Evolutionary conservation across 2,329 filamentous ascomycete genomes (phyloP).

Genomic region (Ophiostoma piceae): DNA sequence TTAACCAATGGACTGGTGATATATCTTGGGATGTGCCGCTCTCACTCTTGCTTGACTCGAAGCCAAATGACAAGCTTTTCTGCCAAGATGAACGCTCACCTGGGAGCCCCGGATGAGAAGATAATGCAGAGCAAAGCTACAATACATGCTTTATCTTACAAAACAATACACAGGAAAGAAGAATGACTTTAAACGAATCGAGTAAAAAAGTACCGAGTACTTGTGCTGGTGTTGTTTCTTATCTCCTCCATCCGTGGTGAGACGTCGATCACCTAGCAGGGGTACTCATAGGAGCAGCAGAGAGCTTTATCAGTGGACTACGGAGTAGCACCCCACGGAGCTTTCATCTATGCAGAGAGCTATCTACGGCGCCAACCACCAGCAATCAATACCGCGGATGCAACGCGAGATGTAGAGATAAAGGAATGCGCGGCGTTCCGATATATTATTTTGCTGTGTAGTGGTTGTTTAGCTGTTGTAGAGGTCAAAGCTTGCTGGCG

Average conservation of each 20-base stretch:
- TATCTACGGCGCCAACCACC: background rate
- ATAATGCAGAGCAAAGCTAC: background rate
- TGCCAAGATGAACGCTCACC: background rate
- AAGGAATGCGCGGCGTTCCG: background rate
- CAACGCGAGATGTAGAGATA: constrained; percentile 5
- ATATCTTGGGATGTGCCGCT: background rate
- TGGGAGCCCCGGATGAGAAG: background rate
- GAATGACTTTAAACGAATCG: background rate
- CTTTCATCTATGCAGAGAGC: background rate
- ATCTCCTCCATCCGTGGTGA: background rate
- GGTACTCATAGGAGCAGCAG: background rate
- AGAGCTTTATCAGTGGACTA: constrained; percentile 3
- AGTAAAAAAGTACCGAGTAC: background rate
- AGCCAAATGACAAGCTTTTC: background rate
- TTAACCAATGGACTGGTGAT: background rate
- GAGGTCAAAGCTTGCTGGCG: background rate
- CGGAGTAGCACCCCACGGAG: background rate
- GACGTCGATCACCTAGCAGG: constrained; percentile 2
- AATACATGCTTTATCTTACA: background rate
- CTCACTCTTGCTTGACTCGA: background rate
- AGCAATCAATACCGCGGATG: background rate
- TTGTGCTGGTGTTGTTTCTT: background rate
- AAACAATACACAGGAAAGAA: too few species aligned
- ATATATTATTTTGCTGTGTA: background rate
- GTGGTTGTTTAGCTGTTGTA: background rate